Evolutionary conservation across 2,329 filamentous ascomycete species (phyloP), one percentile per base, ranked within the genome.

Genomic region (Trichoderma pleuroti): DNA sequence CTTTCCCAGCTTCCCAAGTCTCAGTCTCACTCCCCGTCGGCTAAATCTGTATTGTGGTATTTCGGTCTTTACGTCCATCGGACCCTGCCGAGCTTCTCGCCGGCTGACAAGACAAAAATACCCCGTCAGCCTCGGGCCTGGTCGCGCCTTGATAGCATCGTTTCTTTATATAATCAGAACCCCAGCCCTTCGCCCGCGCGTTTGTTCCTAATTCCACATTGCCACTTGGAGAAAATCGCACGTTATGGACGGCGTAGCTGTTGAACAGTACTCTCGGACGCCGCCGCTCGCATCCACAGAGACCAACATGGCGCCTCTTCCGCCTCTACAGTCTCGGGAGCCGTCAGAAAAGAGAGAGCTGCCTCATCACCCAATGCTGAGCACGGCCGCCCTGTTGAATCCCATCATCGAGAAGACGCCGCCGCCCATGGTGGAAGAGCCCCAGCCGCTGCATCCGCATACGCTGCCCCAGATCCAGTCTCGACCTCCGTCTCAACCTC

Each of bases 161-260:
- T 62, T 52, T 60, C 39, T 32, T 60, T 52, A 46, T 46, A 69
- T 61, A 54, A 59, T 49, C 34, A 30, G 21, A 24, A 42, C 49
- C 39, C 36, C 8, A 30, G 32, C 42, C 57, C 63, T 63, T 52
- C 16, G 26, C 14, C 14, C 26, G 26, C 36, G 49, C 32, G 36
- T 42, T 52, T 18, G 34, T 5, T 28, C 26, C n/a, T 21, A 26
- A 32, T 28, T 39, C 24, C 9, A 24, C n/a, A 16, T n/a, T 30
- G 18, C 39, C n/a, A 21, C 30, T 52, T 3, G 11, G 11, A 24
- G 46, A 14, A 52, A 24, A 7, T 52, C 42, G 6, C 30, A 26
- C 30, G 56, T 11, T 24, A 72, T 72, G 70, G 70, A 70, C 36
- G 52, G 62, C 34, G 14, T 60, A 10, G 66, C 65, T 26, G 70